Base-by-base conservation (phyloP, 352 stramenopile species). In the Pythium scleroteichum region DNA sequence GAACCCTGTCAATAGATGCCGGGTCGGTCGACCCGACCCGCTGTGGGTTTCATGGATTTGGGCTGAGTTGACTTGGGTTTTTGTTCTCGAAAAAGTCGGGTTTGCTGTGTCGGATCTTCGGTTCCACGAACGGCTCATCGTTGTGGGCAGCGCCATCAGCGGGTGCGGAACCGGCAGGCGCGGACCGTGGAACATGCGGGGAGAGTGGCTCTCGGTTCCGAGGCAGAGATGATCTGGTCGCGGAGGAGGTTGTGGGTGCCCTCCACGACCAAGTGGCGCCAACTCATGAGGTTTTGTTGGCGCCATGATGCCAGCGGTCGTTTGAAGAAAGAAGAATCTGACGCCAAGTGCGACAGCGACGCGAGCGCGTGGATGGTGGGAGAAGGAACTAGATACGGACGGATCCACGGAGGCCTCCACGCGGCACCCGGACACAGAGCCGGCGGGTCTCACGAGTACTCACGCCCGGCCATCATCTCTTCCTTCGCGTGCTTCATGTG, bases 271-370 rank as follows among this genome's bases (percentile, higher is more conserved):
- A 35, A 35, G 29, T 35, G 39, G 24, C 38, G 29, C 35, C 45
- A 64, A 53, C 44, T 22, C 16, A 53, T 62, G 55, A 62, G n/a
- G n/a, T n/a, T n/a, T n/a, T n/a, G 56, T 64, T 64, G 35, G 57
- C 57, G 48, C 47, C 47, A 58, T 53, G 27, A 19, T 50, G 35
- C 29, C 32, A 47, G 35, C 27, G 16, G 38, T 54, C 42, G 47
- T 50, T n/a, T 20, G 44, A 61, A 63, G 40, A 46, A 55, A 32
- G 35, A 54, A 48, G 50, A 66, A 56, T 61, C 50, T 56, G 51
- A 38, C 39, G 50, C 58, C 38, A 58, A 65, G n/a, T 52, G 52
- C 40, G 44, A 59, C 49, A 66, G 44, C 41, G 45, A 54, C 39
- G 52, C 59, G 38, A 66, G 45, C 35, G 29, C 46, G 46, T 39